phyloP scores from a whole-genome alignment of 2,329 filamentous ascomycete genomes.

The Ophiostoma sp. region DNA sequence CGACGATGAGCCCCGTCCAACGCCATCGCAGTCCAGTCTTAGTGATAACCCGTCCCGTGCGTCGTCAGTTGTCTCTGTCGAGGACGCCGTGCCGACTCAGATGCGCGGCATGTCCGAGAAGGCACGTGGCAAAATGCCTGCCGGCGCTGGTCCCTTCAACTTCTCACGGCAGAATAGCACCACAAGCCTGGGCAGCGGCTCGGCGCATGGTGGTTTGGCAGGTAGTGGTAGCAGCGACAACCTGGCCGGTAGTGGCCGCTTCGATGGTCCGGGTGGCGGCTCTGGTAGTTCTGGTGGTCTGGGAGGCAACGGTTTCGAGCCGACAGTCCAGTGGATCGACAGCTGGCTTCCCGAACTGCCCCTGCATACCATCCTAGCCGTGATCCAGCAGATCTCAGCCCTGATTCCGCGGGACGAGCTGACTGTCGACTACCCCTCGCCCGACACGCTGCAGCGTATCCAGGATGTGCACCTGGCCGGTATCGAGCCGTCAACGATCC shows the following conservation, averaged over 20 bases:
- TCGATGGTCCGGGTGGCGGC: constrained; percentile 4
- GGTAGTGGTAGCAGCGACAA: constrained; percentile 16
- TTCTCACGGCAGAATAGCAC: constrained; percentile 92
- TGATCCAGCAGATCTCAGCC: constrained; percentile 67
- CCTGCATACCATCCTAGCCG: constrained; percentile 78
- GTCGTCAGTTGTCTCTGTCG: constrained; percentile 67
- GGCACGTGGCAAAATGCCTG: constrained; percentile 92
- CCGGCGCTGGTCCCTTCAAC: constrained; percentile 60
- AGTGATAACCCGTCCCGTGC: constrained; percentile 64
- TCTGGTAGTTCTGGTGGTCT: neutral
- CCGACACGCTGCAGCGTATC: constrained; percentile 50
- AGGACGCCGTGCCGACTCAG: constrained; percentile 80
- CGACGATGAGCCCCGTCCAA: constrained; percentile 52
- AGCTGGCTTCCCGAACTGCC: constrained; percentile 91
- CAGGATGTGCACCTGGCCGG: constrained; percentile 64
- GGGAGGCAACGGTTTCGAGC: constrained; percentile 58
- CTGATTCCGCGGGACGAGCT: constrained; percentile 56
- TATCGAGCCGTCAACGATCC: constrained; percentile 70
- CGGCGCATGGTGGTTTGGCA: constrained; percentile 33
- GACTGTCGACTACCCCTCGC: constrained; percentile 33
- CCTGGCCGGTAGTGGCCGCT: neutral
- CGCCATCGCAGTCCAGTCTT: constrained; percentile 59
- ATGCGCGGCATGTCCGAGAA: constrained; percentile 95
- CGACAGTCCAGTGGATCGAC: constrained; percentile 84
- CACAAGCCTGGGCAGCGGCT: constrained; percentile 71